Percentiles rank a stretch among this genome's conserved stretches.
Evolutionary conservation across 192 early-diverging fungal genomes (phyloP).

Genomic region (Umbelopsis isabellina): DNA sequence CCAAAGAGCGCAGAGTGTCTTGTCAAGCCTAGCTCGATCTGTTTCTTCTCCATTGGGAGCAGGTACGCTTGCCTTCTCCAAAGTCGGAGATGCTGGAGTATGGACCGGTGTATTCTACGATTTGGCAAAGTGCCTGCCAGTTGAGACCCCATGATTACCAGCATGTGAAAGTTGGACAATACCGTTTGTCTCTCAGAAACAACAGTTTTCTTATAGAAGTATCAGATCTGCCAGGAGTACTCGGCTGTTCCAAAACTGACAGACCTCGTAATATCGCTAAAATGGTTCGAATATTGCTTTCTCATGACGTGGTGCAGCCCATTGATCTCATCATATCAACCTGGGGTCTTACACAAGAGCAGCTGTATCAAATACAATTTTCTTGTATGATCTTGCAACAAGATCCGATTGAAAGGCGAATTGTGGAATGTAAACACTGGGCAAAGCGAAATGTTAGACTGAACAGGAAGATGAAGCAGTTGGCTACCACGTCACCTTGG

Average conservation of each 20-base stretch:
- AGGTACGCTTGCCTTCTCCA: neutral
- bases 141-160: neutral
- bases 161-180: neutral
- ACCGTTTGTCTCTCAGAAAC: neutral
- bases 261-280: neutral
- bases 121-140: neutral
- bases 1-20: neutral
- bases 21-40: neutral
- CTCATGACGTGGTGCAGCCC: neutral
- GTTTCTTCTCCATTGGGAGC: neutral
- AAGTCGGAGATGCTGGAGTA: neutral
- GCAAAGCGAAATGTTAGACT: neutral
- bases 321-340: neutral
- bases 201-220: neutral
- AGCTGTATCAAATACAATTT: neutral
- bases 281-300: neutral
- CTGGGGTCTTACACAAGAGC: neutral
- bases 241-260: neutral
- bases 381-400: neutral
- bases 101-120: neutral
- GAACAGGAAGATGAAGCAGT: neutral
- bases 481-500: neutral
- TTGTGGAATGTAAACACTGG: neutral
- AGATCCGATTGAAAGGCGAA: neutral
- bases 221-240: neutral